Evolutionary conservation across 2,329 filamentous ascomycete genomes (phyloP), one percentile per base, ranked within the genome.

Genomic region (Alternaria novae-zelandiae): DNA sequence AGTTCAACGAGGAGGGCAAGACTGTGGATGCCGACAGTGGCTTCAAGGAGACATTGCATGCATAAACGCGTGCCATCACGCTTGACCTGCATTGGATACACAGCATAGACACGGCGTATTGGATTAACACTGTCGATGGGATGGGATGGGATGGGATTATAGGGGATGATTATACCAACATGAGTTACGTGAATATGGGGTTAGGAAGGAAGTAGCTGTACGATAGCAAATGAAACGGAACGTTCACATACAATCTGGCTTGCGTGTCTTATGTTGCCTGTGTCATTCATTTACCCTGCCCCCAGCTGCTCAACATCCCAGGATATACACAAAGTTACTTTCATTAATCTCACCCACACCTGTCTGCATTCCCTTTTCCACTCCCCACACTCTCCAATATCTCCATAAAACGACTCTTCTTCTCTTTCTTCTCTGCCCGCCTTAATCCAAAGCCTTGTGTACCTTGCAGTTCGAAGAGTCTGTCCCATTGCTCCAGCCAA

Each of bases 1-100:
- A 94, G 78, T 93, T 88, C 86, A 86, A 73, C 28, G 66, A 68
- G 55, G 69, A 73, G 2, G 70, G 62, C 17, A 54, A 64, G 36
- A 49, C 69, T n/a, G 32, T 47, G 6, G 53, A 67, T n/a, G 36
- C 47, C 12, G 41, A 46, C 20, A 51, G 60, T 25, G 58, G 57
- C 58, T 69, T 75, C 45, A 65, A 64, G 53, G 70, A 76, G 60
- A 71, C 69, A 26, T 47, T 79, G 54, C 77, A 79, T 67, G 75
- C 73, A 65, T 79, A 10, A 36, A 66, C 47, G 21, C 47, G 45
- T 21, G 21, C 1, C 8, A 50, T 13, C 21, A 53, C 30, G 50
- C 13, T 51, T 46, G 45, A 23, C 36, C 50, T 59, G 50, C 61
- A 72, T 74, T 74, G 70, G 70, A 72, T 74, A 72, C 36, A 55